phyloP scores from a whole-genome alignment of 257 asterid species.

The Solanum chilense region DNA sequence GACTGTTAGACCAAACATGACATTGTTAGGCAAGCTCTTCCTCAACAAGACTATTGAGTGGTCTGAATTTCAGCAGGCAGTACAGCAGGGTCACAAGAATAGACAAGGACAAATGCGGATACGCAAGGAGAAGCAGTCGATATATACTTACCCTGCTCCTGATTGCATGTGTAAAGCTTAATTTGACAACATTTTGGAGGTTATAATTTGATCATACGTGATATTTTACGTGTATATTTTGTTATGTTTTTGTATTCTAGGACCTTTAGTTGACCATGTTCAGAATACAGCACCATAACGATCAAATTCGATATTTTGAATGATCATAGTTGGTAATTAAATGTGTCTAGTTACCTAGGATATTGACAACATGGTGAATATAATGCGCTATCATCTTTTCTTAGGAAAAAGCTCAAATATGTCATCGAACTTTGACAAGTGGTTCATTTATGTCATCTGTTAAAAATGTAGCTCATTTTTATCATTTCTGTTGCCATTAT shows the following conservation, averaged over 20 bases:
- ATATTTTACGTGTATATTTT: neutral
- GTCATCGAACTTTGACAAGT: neutral
- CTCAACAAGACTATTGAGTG: constrained; percentile 25
- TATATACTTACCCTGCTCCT: constrained; percentile 36
- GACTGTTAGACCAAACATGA: constrained; percentile 36
- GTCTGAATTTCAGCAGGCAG: constrained; percentile 26
- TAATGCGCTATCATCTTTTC: neutral
- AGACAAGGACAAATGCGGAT: constrained; percentile 30
- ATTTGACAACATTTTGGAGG: neutral
- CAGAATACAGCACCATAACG: neutral
- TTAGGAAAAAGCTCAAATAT: neutral
- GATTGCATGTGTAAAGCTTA: constrained; percentile 32
- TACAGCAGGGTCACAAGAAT: constrained; percentile 29
- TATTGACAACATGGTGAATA: neutral
- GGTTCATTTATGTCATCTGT: fast-evolving
- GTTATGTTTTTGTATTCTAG: neutral
- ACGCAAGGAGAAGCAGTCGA: constrained; percentile 21
- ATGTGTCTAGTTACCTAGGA: neutral
- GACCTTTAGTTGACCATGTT: neutral
- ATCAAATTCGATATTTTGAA: neutral
- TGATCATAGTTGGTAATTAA: neutral
- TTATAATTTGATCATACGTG: neutral
- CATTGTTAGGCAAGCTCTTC: constrained; percentile 28
- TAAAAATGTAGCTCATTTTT: too few species aligned
- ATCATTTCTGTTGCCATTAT: too few species aligned